Conservation (phyloP, 345 rosid species). For the Schrenkiella parvula region DNA sequence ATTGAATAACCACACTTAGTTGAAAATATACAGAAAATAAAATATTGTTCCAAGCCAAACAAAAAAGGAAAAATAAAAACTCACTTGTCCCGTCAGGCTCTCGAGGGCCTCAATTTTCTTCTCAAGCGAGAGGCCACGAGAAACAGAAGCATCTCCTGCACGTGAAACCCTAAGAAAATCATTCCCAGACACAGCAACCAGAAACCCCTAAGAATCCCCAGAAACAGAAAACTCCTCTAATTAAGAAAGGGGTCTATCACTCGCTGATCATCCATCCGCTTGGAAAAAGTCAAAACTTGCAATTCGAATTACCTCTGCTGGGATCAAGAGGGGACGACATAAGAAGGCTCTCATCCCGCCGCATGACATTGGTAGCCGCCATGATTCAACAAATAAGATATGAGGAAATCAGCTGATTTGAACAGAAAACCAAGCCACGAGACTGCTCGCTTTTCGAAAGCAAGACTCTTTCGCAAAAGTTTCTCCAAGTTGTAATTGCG, state of each 20-base stretch:
- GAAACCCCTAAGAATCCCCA: slow-evolving; percentile 10
- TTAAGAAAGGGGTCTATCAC: not conserved
- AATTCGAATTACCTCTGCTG: slow-evolving; percentile 39
- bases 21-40: not conserved
- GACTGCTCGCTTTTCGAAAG: not conserved
- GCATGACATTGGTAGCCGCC: slow-evolving; percentile 70
- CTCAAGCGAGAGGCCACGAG: slow-evolving; percentile 70
- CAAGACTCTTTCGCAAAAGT: not conserved
- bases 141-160: slow-evolving; percentile 52
- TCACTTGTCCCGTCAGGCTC: slow-evolving; percentile 74
- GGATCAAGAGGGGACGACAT: slow-evolving; percentile 43
- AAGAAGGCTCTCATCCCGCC: slow-evolving; percentile 47
- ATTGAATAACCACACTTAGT: not conserved
- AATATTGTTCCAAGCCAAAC: not conserved
- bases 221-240: not conserved
- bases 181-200: not conserved
- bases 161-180: not conserved
- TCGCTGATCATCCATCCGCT: not conserved
- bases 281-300: not conserved
- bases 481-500: not conserved
- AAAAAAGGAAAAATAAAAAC: slow-evolving; percentile 4
- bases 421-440: not conserved
- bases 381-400: slow-evolving; percentile 32
- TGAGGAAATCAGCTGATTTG: not conserved
- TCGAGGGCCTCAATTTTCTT: slow-evolving; percentile 91